Evolutionary conservation across 257 asterid species (phyloP), one percentile per base, ranked within the genome.

Genomic region (Penstemon newberryi): DNA sequence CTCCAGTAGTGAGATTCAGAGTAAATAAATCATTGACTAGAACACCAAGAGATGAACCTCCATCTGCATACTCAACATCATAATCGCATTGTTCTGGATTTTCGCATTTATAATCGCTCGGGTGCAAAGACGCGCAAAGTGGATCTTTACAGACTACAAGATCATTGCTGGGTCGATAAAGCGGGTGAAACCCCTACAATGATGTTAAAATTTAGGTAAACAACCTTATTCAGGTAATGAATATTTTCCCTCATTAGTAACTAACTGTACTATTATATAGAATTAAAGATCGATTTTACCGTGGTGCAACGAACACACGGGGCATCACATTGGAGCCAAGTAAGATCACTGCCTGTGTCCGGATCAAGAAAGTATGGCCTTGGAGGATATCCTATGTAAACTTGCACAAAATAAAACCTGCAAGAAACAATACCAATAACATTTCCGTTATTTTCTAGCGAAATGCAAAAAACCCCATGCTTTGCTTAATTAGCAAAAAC

Each of bases 301-400:
- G 81, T 58, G 38, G 96, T 94, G 83, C 99, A 91, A 70, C 77
- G 96, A 63, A 91, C 91, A 75, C 99, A 94, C 0, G 97, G 99
- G 51, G 99, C 99, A 63, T 94, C 96, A 56, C 99, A 94, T 78
- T 94, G 99, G 75, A 94, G 87, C 99, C 99, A 94, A 6, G 96
- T 94, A 75, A 94, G 99, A 71, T 94, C 99, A 73, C 97, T 94
- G 56, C 99, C 99, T 0, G 99, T 91, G 68, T 91, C 99, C 9
- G 97, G 96, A 91, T 94, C 99, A 77, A 94, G 96, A 78, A 91
- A 94, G 74, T 84, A 91, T 6, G 99, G 96, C 85, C 68, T 84
- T 53, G 97, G 90, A 67, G 99, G 96, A 42, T 87, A 80, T 46
- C 99, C 99, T 70, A 94, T 25, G 53, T 83, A 78, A 5, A 91